These are phyloP conservation scores for Botrytis tulipae DNA, from an alignment of 2,329 filamentous ascomycete species.

Conservation along the genomic window DNA sequence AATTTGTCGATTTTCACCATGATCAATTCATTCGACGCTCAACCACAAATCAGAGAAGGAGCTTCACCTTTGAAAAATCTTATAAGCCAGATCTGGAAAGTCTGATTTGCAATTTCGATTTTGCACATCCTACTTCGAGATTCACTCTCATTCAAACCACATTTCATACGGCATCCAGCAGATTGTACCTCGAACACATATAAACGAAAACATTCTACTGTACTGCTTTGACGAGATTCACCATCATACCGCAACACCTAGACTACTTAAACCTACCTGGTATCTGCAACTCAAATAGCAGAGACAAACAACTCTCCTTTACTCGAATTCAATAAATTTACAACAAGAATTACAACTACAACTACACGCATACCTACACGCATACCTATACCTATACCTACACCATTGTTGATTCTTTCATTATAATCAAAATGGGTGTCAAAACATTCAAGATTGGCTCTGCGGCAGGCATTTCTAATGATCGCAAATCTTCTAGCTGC, in stretches of 20 bases:
- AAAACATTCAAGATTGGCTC: slow-evolving; percentile 33
- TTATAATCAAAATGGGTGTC: slow-evolving; percentile 26
- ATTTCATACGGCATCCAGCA: not conserved
- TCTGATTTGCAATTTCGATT: not conserved
- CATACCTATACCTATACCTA: not conserved
- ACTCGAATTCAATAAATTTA: not conserved
- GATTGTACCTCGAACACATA: not conserved
- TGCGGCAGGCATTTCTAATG: slow-evolving; percentile 16
- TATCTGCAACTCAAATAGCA: not conserved
- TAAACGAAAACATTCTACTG: not conserved
- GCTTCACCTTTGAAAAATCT: not conserved
- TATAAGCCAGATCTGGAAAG: not conserved
- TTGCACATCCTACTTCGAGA: not conserved
- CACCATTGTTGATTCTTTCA: not conserved
- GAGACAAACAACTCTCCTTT: not conserved
- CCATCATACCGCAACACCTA: not conserved
- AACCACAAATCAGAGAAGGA: not conserved
- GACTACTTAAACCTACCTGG: not conserved
- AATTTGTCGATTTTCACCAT: not conserved
- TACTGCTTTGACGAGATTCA: not conserved
- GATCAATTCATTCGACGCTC: not conserved
- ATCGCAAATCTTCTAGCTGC: slow-evolving; percentile 18
- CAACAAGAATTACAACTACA: not conserved
- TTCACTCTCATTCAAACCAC: not conserved
- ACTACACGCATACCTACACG: not conserved